Conservation (phyloP, 805 yeast species). For the Kuraishia borneana region DNA sequence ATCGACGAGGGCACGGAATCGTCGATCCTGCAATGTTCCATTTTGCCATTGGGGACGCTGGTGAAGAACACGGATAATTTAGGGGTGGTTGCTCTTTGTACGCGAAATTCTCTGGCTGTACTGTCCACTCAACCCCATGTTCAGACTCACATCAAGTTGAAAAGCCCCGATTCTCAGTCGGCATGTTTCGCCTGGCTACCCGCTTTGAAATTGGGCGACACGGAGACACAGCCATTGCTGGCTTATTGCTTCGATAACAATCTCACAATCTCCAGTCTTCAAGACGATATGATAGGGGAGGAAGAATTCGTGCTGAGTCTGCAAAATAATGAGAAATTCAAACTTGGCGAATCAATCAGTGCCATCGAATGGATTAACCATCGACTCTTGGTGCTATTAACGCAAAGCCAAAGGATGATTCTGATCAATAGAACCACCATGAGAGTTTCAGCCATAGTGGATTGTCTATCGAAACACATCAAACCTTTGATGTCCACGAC, state of each 20-base stretch:
- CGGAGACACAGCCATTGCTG: constrained; percentile 29
- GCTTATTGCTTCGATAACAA: constrained; percentile 65
- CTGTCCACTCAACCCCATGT: constrained; percentile 41
- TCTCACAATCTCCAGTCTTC: constrained; percentile 43
- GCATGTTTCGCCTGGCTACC: constrained; percentile 63
- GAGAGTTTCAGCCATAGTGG: constrained; percentile 21
- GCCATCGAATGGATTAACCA: constrained; percentile 47
- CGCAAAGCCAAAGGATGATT: constrained; percentile 32
- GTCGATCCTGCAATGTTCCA: constrained; percentile 19
- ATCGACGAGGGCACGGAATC: neutral
- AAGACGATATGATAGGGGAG: constrained; percentile 18
- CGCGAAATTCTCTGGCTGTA: constrained; percentile 36
- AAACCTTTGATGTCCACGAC: constrained; percentile 4
- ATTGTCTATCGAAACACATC: constrained; percentile 28
- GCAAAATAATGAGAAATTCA: constrained; percentile 26
- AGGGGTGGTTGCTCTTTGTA: constrained; percentile 52
- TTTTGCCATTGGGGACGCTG: constrained; percentile 52
- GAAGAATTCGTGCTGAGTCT: constrained; percentile 18
- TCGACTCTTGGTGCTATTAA: constrained; percentile 26
- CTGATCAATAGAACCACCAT: constrained; percentile 29
- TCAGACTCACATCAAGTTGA: constrained; percentile 32
- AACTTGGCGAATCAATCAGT: constrained; percentile 36
- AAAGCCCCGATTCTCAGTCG: no score
- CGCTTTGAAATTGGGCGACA: constrained; percentile 18
- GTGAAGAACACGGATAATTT: constrained; percentile 42